phyloP scores from a whole-genome alignment of 2,329 filamentous ascomycete species.

The Ampelomyces quisqualis region DNA sequence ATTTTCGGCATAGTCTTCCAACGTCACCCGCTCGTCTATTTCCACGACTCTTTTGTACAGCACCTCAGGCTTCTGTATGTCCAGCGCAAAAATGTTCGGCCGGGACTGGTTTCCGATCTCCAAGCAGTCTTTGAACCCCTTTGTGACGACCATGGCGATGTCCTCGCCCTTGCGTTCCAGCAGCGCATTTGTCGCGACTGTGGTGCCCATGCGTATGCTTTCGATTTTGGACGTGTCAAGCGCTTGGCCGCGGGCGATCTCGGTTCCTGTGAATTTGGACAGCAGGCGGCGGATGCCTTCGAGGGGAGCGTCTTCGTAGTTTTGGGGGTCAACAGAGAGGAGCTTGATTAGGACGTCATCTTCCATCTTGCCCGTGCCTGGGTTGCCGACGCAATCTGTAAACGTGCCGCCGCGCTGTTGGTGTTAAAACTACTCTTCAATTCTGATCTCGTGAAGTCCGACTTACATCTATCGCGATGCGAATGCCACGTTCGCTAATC shows the following conservation, averaged over 20 bases:
- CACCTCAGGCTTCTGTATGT: constrained; percentile 82
- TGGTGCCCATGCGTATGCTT: constrained; percentile 94
- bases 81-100: constrained; percentile 87
- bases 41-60: constrained; percentile 85
- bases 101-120: constrained; percentile 88
- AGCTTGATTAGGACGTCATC: constrained; percentile 84
- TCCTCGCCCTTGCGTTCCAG: constrained; percentile 87
- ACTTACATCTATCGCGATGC: constrained; percentile 66
- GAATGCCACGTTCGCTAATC: constrained; percentile 58
- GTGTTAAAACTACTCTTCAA: too few species aligned
- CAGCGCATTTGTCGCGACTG: constrained; percentile 88
- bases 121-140: constrained; percentile 84
- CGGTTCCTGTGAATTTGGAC: constrained; percentile 69
- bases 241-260: constrained; percentile 76
- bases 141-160: constrained; percentile 83
- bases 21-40: constrained; percentile 83
- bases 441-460: too few species aligned
- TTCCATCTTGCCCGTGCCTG: constrained; percentile 64
- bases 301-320: constrained; percentile 87
- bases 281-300: constrained; percentile 88
- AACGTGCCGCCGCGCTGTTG: constrained; percentile 82
- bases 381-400: constrained; percentile 86
- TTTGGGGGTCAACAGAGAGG: constrained; percentile 83
- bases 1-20: constrained; percentile 91
- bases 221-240: constrained; percentile 83